Conservation (phyloP, 768 basidiomycete species). For the Podaxis carcinomalis region DNA sequence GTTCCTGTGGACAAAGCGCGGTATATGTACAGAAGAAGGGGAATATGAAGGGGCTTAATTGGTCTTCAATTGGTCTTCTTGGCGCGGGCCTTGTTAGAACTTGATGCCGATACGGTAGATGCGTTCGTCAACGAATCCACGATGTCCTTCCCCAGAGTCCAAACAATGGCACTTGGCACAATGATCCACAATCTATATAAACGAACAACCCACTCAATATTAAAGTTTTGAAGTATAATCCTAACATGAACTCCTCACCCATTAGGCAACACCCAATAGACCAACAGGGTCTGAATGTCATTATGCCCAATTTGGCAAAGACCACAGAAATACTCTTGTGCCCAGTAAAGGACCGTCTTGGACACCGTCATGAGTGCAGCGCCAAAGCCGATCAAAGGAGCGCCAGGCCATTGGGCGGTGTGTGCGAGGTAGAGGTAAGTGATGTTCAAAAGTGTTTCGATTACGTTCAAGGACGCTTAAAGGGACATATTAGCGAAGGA, state of each 20-base stretch:
- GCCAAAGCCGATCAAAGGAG: slow-evolving; percentile 72
- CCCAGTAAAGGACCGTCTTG: slow-evolving; percentile 82
- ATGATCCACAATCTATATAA: slow-evolving; percentile 68
- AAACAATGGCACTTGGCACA: slow-evolving; percentile 58
- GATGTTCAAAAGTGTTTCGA: slow-evolving; percentile 76
- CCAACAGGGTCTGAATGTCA: slow-evolving; percentile 37
- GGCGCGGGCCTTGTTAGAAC: background rate
- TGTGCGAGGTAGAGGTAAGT: slow-evolving; percentile 75
- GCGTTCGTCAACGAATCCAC: slow-evolving; percentile 32
- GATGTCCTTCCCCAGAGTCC: slow-evolving; percentile 62
- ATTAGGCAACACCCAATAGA: slow-evolving; percentile 75
- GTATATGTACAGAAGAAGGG: background rate
- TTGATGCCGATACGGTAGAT: slow-evolving; percentile 2
- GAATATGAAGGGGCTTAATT: background rate
- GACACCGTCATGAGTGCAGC: slow-evolving; percentile 74
- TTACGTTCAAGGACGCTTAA: slow-evolving; percentile 64
- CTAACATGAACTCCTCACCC: slow-evolving; percentile 44
- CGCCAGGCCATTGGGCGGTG: slow-evolving; percentile 52
- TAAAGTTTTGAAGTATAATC: background rate
- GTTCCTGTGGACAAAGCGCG: background rate
- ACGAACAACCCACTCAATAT: background rate
- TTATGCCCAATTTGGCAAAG: slow-evolving; percentile 80
- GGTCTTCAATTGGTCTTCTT: slow-evolving; percentile 15
- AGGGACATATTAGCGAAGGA: background rate
- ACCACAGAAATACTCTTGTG: slow-evolving; percentile 75